These are phyloP conservation scores for Podospora comata DNA, from an alignment of 495 filamentous ascomycete species.

Conservation along the genomic window DNA sequence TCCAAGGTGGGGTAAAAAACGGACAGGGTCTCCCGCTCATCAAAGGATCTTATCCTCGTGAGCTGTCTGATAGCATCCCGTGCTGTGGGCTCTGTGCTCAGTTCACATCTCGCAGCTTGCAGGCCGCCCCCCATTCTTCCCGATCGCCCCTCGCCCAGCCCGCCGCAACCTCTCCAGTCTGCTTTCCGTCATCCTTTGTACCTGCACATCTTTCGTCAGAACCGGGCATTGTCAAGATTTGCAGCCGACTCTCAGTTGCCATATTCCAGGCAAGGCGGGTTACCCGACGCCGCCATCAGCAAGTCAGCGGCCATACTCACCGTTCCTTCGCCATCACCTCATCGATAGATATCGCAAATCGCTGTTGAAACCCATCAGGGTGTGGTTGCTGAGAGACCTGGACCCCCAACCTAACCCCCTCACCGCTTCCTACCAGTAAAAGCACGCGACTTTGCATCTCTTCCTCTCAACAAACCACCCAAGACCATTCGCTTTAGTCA, in stretches of 20 bases:
- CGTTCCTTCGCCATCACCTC: conserved; percentile 11
- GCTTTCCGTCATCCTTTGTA: conserved; percentile 9
- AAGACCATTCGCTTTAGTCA: conserved; percentile 9
- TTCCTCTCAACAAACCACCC: not conserved
- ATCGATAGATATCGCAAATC: conserved; percentile 5
- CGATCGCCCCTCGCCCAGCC: not conserved
- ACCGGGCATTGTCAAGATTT: conserved; percentile 6
- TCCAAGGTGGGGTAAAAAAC: not conserved
- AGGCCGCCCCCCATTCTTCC: not conserved
- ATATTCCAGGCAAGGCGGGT: not conserved
- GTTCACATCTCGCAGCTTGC: not conserved
- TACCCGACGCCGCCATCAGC: conserved; percentile 5
- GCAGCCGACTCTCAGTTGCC: not conserved
- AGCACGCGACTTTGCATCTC: conserved; percentile 7
- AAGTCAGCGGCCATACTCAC: not conserved
- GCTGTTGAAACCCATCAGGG: not conserved
- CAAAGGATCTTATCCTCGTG: not conserved
- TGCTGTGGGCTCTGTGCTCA: not conserved
- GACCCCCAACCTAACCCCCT: conserved; percentile 4
- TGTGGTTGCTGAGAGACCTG: not conserved
- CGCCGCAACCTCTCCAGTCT: not conserved
- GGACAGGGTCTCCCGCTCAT: conserved; percentile 4
- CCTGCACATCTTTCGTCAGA: conserved; percentile 9
- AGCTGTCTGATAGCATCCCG: conserved; percentile 6
- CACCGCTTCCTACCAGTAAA: conserved; percentile 7